Conservation (phyloP, 2,329 filamentous ascomycete genomes). For the Lasiodiplodia theobromae region DNA sequence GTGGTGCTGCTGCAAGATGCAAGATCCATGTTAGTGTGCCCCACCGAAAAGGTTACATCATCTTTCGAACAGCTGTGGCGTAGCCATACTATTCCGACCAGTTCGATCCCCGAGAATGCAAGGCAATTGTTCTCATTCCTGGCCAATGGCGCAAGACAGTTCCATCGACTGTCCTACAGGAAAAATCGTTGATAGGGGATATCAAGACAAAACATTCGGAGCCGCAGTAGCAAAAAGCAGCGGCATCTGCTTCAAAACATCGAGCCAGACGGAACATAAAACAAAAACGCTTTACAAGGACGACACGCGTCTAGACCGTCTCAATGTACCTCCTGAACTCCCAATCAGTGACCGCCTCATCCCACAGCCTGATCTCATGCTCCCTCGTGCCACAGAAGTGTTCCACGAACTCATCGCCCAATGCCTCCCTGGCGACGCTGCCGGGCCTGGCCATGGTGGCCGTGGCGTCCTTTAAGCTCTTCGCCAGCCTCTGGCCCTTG, state of each 20-base stretch:
- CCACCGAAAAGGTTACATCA: neutral
- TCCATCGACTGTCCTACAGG: neutral
- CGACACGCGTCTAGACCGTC: slow-evolving; percentile 61
- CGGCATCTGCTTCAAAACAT: neutral
- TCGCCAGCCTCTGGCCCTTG: slow-evolving; percentile 79
- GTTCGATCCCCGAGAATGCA: neutral
- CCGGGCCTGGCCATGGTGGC: slow-evolving; percentile 76
- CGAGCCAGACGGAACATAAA: neutral
- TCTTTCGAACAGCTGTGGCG: neutral
- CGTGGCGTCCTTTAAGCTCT: slow-evolving; percentile 84
- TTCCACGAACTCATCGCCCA: slow-evolving; percentile 95
- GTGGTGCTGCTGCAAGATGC: neutral
- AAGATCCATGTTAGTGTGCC: slow-evolving; percentile 1
- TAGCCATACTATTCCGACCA: neutral
- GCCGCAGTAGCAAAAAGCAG: neutral
- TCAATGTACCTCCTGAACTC: slow-evolving; percentile 81
- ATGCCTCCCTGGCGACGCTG: slow-evolving; percentile 90
- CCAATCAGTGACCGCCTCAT: slow-evolving; percentile 98
- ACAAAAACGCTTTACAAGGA: neutral
- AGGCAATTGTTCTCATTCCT: neutral
- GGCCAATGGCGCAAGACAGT: neutral
- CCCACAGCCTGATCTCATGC: slow-evolving; percentile 89
- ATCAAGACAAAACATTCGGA: neutral
- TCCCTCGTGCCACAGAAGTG: slow-evolving; percentile 92
- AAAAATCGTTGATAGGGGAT: neutral